Evolutionary conservation across 192 early-diverging fungal species (phyloP).

Genomic region (Umbelopsis vinacea): DNA sequence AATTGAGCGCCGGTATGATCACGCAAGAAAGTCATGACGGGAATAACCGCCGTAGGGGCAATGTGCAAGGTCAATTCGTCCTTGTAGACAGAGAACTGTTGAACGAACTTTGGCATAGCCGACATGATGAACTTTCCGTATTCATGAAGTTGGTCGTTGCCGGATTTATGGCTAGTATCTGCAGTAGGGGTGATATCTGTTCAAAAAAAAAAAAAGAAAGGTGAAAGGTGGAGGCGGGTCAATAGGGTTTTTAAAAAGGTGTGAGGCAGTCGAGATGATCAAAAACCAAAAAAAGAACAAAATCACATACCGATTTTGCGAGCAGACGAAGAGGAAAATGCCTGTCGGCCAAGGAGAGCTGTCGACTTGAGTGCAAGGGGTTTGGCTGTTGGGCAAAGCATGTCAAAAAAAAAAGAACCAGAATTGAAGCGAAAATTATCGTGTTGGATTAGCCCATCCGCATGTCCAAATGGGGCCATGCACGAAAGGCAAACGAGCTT

Average conservation of each 20-base stretch:
- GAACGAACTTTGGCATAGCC: slow-evolving; percentile 92
- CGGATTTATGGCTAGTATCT: slow-evolving; percentile 42
- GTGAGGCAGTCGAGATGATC: not conserved
- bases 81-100: slow-evolving; percentile 97
- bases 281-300: not conserved
- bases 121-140: slow-evolving; percentile 88
- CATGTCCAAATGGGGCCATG: not conserved
- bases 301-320: slow-evolving; percentile 12
- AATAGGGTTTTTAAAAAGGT: not conserved
- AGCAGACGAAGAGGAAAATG: slow-evolving; percentile 2
- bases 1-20: slow-evolving; percentile 93
- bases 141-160: slow-evolving; percentile 68
- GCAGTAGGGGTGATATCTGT: slow-evolving; percentile 21
- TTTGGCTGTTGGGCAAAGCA: not conserved
- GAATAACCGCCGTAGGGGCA: slow-evolving; percentile 78
- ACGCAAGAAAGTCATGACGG: slow-evolving; percentile 87
- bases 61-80: slow-evolving; percentile 96
- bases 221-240: too few species aligned
- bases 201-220: not conserved
- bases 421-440: not conserved
- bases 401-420: not conserved
- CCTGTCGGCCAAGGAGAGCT: not conserved
- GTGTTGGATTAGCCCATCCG: not conserved
- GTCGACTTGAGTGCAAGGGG: slow-evolving; percentile 11
- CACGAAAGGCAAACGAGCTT: not conserved